Conservation (phyloP, 106 monocot species). For the Gastrodia elata region DNA sequence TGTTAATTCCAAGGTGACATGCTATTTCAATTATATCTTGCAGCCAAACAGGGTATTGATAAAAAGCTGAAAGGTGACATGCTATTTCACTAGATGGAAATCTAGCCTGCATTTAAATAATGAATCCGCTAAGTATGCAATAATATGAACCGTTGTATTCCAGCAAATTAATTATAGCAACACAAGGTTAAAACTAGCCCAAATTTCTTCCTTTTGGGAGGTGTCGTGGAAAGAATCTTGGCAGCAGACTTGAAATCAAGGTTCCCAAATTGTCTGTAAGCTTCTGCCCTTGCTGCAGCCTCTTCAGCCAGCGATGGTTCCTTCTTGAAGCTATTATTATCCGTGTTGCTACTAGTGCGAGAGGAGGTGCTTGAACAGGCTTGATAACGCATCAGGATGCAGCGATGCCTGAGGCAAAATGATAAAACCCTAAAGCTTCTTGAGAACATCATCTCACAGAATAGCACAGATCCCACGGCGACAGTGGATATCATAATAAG, state of each 20-base stretch:
- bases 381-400: not conserved
- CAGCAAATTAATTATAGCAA: not conserved
- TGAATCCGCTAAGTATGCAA: not conserved
- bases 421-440: not conserved
- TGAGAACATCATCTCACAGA: not conserved
- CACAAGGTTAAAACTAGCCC: conserved; percentile 29
- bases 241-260: conserved; percentile 61
- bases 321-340: not conserved
- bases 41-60: too few species aligned
- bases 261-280: conserved; percentile 41
- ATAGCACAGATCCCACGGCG: too few species aligned
- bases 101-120: conserved; percentile 37
- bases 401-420: not conserved
- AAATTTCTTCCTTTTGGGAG: conserved; percentile 66
- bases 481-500: too few species aligned
- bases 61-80: not conserved
- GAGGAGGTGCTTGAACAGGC: not conserved
- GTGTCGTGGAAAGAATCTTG: conserved; percentile 56
- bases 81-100: conserved; percentile 68
- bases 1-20: not conserved
- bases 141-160: not conserved
- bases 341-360: not conserved
- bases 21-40: not conserved
- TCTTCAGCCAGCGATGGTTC: not conserved
- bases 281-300: conserved; percentile 27